A percentile compares a stretch with the other conserved stretches of the same genome.
These are phyloP conservation scores for Aspergillus mulundensis DNA, from an alignment of 495 filamentous ascomycete genomes.

Conservation along the genomic window DNA sequence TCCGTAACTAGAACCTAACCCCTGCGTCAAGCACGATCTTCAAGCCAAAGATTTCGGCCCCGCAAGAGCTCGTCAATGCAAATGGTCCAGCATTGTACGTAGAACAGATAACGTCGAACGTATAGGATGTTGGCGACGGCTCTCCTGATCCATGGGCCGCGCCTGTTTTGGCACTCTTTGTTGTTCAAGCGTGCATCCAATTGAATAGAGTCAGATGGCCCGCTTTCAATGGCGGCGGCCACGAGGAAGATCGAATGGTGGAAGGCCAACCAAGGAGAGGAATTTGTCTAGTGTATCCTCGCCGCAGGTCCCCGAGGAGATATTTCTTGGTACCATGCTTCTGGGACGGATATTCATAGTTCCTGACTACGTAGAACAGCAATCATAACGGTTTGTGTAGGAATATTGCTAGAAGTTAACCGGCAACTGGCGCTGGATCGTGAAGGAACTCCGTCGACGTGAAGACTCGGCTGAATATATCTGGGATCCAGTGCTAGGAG, in stretches of 20 bases:
- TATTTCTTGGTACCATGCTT: no score
- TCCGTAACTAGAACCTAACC: no score
- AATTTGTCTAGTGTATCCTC: not conserved
- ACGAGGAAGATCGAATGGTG: not conserved
- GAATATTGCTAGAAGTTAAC: no score
- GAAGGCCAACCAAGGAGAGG: not conserved
- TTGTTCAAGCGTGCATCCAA: not conserved
- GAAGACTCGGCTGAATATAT: not conserved
- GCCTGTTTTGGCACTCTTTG: not conserved
- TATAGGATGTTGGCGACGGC: not conserved
- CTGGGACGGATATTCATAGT: no score
- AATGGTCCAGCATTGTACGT: not conserved
- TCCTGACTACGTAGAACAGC: no score
- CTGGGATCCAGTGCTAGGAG: not conserved
- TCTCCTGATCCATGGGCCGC: not conserved
- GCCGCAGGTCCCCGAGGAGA: not conserved
- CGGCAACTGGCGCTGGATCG: not conserved
- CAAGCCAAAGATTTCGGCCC: not conserved
- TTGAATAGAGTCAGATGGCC: not conserved
- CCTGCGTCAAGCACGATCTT: not conserved
- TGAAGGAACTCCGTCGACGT: not conserved
- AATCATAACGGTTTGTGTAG: no score
- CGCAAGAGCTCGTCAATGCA: not conserved
- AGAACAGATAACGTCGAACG: not conserved
- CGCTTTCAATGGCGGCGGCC: not conserved